Percentiles rank a stretch among this genome's conserved stretches.
Evolutionary conservation across 768 basidiomycete species (phyloP).

Genomic region (Tricholoma sp.): DNA sequence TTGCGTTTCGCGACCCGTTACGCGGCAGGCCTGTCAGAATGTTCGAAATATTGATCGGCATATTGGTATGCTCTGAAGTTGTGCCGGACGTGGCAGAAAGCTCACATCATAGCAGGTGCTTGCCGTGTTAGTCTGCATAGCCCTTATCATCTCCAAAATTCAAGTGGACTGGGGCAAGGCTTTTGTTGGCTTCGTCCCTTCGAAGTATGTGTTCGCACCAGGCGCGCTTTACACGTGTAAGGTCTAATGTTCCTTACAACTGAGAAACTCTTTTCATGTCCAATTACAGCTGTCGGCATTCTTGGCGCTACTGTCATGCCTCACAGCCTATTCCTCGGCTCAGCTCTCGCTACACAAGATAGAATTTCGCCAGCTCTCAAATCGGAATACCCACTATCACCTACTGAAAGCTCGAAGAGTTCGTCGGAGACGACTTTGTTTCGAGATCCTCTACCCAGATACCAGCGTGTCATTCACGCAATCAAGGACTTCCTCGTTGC

Average conservation of each 20-base stretch:
- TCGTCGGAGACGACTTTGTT: constrained; percentile 5
- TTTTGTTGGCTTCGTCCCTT: constrained; percentile 76
- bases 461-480: constrained; percentile 9
- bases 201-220: constrained; percentile 50
- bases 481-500: constrained; percentile 22
- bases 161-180: constrained; percentile 66
- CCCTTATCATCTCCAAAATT: constrained; percentile 68
- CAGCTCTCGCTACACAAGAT: constrained; percentile 80
- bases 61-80: constrained; percentile 40
- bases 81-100: not conserved
- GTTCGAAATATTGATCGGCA: constrained; percentile 64
- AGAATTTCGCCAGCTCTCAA: constrained; percentile 40
- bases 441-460: not conserved
- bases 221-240: constrained; percentile 64
- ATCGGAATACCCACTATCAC: constrained; percentile 16
- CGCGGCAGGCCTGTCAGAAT: constrained; percentile 58
- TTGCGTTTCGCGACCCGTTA: constrained; percentile 68
- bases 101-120: constrained; percentile 40
- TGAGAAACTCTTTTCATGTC: not conserved
- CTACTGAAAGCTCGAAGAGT: constrained; percentile 6
- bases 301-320: constrained; percentile 90
- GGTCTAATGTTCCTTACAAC: constrained; percentile 11
- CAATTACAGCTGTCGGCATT: constrained; percentile 56
- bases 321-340: constrained; percentile 87
- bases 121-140: constrained; percentile 74